A percentile compares a stretch with the other conserved stretches of the same genome.
These are phyloP conservation scores for Clarireedia sp. DNA, from an alignment of 2,329 filamentous ascomycete genomes.

Conservation along the genomic window DNA sequence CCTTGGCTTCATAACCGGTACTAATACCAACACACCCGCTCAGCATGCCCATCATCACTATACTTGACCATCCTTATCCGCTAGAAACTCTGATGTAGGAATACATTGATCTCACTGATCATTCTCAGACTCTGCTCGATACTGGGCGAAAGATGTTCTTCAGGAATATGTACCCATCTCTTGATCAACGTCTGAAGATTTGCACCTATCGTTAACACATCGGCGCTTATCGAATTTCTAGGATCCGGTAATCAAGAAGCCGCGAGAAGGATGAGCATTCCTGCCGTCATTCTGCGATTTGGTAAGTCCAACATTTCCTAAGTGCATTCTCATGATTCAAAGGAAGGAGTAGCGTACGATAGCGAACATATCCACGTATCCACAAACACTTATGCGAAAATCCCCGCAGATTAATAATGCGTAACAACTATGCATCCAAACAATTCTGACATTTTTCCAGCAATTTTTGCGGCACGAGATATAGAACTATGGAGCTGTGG, in stretches of 20 bases:
- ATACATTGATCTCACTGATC: slow-evolving; percentile 37
- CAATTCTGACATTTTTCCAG: slow-evolving; percentile 37
- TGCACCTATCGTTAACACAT: slow-evolving; percentile 34
- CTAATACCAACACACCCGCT: background rate
- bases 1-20: too few relatives aligned
- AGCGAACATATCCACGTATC: slow-evolving; percentile 49
- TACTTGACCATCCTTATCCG: background rate
- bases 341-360: slow-evolving; percentile 34
- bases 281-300: slow-evolving; percentile 37
- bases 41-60: background rate
- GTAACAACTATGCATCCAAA: slow-evolving; percentile 40
- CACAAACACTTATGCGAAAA: slow-evolving; percentile 43
- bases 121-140: slow-evolving; percentile 40
- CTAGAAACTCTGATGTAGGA: slow-evolving; percentile 32
- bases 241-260: slow-evolving; percentile 35
- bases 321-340: background rate
- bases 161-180: slow-evolving; percentile 35
- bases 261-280: slow-evolving; percentile 41
- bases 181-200: slow-evolving; percentile 36
- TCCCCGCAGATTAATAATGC: slow-evolving; percentile 40
- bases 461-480: slow-evolving; percentile 22
- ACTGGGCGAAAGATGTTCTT: slow-evolving; percentile 36
- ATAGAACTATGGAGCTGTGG: too few relatives aligned
- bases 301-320: background rate
- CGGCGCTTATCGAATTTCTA: slow-evolving; percentile 32